phyloP scores from a whole-genome alignment of 192 early-diverging fungal species.

The Backusella luteola region DNA sequence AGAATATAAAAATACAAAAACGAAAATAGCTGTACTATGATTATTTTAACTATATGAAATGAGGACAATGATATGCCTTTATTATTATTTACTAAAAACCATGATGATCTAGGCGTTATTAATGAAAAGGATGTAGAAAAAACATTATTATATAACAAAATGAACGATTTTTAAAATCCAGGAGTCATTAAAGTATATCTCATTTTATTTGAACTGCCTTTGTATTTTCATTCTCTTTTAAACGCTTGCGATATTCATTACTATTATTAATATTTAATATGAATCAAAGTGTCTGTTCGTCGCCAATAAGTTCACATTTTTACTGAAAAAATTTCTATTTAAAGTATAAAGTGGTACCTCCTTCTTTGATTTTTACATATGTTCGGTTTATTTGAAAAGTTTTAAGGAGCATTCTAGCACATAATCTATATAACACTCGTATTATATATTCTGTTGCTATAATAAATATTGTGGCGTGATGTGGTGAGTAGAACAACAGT shows the following conservation, averaged over 20 bases:
- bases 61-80: no score
- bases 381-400: background rate
- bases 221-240: background rate
- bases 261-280: background rate
- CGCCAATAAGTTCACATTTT: background rate
- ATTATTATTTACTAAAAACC: no score
- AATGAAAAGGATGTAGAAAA: no score
- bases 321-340: background rate
- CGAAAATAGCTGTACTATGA: no score
- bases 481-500: background rate
- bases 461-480: background rate
- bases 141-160: no score
- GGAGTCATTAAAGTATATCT: no score
- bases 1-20: no score
- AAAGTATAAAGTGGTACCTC: background rate
- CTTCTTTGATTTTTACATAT: background rate
- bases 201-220: no score
- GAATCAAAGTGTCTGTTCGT: background rate
- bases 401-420: background rate
- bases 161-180: no score
- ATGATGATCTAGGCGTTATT: no score
- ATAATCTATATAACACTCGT: no score
- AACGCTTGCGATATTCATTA: background rate
- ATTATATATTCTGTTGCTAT: background rate
- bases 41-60: no score